Evolutionary conservation across 1,284 basidiomycete genomes (phyloP).

Genomic region (Fomes fomentarius): DNA sequence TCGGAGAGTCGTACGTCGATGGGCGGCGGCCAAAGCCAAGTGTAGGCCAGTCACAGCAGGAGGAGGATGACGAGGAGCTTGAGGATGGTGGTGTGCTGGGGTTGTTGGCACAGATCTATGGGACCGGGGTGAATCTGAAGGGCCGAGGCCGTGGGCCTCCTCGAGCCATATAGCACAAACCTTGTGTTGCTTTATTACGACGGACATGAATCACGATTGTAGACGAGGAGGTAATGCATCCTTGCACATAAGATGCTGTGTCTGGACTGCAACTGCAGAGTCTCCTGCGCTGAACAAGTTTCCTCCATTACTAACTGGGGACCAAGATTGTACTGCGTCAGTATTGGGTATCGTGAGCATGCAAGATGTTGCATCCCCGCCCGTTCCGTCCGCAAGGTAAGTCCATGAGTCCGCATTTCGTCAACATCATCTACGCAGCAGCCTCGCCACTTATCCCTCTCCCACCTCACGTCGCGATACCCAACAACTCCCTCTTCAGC

Average conservation of each 20-base stretch:
- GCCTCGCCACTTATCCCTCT: neutral
- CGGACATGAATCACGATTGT: neutral
- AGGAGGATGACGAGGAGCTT: slow-evolving; percentile 61
- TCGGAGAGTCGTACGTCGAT: slow-evolving; percentile 75
- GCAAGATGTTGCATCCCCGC: no score
- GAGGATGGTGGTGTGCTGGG: slow-evolving; percentile 72
- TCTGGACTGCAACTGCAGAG: no score
- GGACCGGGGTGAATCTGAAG: slow-evolving; percentile 49
- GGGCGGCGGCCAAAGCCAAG: slow-evolving; percentile 40
- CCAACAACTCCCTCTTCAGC: slow-evolving; percentile 52
- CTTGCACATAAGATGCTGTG: neutral
- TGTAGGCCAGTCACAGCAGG: slow-evolving; percentile 53
- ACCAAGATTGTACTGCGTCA: no score
- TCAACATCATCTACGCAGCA: no score
- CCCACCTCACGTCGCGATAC: slow-evolving; percentile 11
- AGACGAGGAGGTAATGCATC: neutral
- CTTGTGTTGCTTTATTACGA: neutral
- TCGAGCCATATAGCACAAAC: slow-evolving; percentile 52
- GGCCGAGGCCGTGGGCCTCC: slow-evolving; percentile 44
- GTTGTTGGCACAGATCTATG: slow-evolving; percentile 79
- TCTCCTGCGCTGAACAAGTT: no score
- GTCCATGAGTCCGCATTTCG: no score
- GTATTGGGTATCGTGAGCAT: no score
- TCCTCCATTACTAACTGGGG: no score
- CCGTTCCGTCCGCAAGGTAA: no score